Conservation (phyloP, 805 yeast species). For the Wickerhamomyces sydowiorum region DNA sequence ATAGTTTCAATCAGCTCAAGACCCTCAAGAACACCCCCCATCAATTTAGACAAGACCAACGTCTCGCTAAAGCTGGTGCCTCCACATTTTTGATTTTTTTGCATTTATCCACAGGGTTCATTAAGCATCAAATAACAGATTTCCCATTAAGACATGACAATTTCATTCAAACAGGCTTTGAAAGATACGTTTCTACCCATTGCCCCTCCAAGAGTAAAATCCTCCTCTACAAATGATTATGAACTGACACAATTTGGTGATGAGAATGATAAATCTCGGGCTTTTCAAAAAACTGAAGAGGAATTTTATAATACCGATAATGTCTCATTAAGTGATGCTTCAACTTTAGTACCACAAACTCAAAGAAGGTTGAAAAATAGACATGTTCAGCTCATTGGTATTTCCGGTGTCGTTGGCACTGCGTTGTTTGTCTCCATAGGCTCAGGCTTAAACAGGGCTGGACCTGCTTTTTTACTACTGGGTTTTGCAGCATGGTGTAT, state of each 20-base stretch:
- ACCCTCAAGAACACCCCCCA: no score
- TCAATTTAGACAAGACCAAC: no score
- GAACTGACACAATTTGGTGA: background rate
- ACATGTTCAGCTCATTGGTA: conserved; percentile 73
- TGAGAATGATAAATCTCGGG: background rate
- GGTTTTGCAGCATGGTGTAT: conserved; percentile 66
- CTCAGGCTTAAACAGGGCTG: conserved; percentile 55
- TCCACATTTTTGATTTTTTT: no score
- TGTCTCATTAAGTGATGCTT: conserved; percentile 15
- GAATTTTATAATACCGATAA: background rate
- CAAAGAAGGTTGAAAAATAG: conserved; percentile 52
- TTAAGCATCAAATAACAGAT: background rate
- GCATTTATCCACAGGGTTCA: background rate
- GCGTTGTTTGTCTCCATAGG: conserved; percentile 75
- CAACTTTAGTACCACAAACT: conserved; percentile 24
- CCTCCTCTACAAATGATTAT: background rate
- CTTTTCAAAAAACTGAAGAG: background rate
- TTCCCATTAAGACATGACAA: background rate
- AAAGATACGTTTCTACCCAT: conserved; percentile 19
- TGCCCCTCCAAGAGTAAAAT: conserved; percentile 8
- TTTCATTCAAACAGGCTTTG: background rate
- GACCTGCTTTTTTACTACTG: conserved; percentile 63
- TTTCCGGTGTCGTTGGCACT: conserved; percentile 81
- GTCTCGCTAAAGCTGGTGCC: no score
- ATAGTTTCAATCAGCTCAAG: no score